Evolutionary conservation across 169 alveolate genomes (phyloP).

Genomic region (Eimeria tenella): DNA sequence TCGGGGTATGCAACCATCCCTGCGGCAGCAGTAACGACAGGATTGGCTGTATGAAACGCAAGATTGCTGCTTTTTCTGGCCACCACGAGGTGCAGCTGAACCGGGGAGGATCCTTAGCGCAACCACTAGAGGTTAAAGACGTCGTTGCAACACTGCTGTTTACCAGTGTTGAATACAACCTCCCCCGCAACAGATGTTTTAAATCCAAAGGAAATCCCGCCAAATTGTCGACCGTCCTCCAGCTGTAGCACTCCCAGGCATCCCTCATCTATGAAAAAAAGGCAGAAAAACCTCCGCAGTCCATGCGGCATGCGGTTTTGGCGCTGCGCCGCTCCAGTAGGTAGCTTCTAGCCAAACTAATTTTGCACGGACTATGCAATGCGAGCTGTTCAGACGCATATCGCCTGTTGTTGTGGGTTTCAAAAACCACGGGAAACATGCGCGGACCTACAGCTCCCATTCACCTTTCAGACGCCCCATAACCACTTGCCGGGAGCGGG

Average conservation of each 20-base stretch:
- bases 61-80: not conserved
- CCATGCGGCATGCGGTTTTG: not conserved
- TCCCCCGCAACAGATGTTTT: constrained; percentile 85
- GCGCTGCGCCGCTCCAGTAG: too few species aligned
- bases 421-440: not conserved
- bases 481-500: too few species aligned
- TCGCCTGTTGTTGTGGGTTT: not conserved
- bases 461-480: too few species aligned
- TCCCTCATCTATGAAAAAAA: constrained; percentile 2
- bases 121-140: too few species aligned
- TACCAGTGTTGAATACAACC: constrained; percentile 91
- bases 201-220: constrained; percentile 80
- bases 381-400: not conserved
- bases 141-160: not conserved
- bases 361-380: not conserved
- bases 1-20: constrained; percentile 94
- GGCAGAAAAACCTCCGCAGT: not conserved
- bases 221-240: constrained; percentile 69
- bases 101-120: too few species aligned
- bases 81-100: not conserved
- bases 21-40: not conserved
- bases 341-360: too few species aligned
- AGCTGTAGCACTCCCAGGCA: constrained; percentile 72
- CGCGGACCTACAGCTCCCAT: too few species aligned
- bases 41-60: not conserved